phyloP scores from a whole-genome alignment of 169 alveolate species.

The Babesia bovis region DNA sequence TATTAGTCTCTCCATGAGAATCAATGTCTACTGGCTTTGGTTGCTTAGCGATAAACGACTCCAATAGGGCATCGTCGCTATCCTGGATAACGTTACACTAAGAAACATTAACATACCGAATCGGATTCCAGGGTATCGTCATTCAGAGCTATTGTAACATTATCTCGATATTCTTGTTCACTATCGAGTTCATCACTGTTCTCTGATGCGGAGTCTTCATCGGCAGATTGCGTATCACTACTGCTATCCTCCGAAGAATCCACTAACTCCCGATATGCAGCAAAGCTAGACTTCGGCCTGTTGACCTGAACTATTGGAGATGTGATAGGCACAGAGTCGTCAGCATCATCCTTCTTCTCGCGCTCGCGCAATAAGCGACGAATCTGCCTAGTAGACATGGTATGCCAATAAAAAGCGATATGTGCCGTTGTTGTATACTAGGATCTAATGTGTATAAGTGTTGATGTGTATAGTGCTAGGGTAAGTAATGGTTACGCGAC shows the following conservation, averaged over 20 bases:
- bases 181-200: conserved; percentile 8
- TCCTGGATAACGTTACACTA: conserved; percentile 5
- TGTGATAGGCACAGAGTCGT: neutral
- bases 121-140: neutral
- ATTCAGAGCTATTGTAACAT: neutral
- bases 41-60: neutral
- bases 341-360: conserved; percentile 2
- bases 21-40: neutral
- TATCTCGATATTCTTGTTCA: neutral
- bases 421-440: too few relatives aligned
- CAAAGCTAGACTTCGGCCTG: conserved; percentile 1
- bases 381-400: conserved; percentile 59
- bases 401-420: neutral
- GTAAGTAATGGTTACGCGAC: neutral
- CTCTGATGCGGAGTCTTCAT: too few relatives aligned
- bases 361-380: conserved; percentile 37
- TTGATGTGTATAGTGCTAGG: neutral
- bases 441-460: neutral
- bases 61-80: conserved; percentile 15
- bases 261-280: neutral
- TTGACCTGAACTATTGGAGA: neutral
- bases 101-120: neutral
- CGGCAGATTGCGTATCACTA: too few relatives aligned
- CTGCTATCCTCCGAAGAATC: conserved; percentile 13
- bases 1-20: neutral